Base-by-base conservation (phyloP, 345 rosid genomes). In the Salix viminalis region DNA sequence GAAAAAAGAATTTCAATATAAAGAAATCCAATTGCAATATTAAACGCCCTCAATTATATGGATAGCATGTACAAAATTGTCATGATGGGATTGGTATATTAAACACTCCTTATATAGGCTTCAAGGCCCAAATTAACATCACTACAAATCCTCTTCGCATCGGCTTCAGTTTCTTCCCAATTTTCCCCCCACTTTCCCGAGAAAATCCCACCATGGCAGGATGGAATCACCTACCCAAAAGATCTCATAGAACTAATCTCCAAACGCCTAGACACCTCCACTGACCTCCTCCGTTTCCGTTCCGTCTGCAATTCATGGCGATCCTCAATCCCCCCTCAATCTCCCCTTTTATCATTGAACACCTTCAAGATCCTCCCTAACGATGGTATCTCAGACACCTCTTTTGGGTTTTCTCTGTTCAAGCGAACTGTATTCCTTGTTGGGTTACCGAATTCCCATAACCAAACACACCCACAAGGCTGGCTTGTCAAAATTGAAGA, bases 261-360 rank as follows among this genome's bases (percentile, higher is more conserved):
- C 44, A 84, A 84, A 37, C 78, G 75, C 82, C 81, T 93, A 2
- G 88, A 81, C 44, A 82, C 88, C 26, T 79, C 90, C 70, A 81
- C 82, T 69, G 98, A 96, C 71, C 75, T 91, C 80, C 65, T 76
- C 19, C 94, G 91, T 2, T 87, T 89, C 84, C 99, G 99, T 39
- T 87, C 97, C 76, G 89, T 92, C 19, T 96, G 99, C 75, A 81
- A 86, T 50, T 78, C 90, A 56, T 96, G 99, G 99, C 89, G 97
- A 23, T 89, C 87, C 77, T 81, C 96, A 37, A 77, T 83, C 54
- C 52, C 82, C 21, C 86, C 88, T 0, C 81, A 77, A 50, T 83
- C 78, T 7, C 77, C 77, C 71, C 87, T 83, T 26, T 80, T 84
- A 4, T 76, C 16, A 21, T 10, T 14, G 10, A 58, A 58, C 64